Base-by-base conservation (phyloP, 176 grass and related monocot genomes). In the Carex cristatella region DNA sequence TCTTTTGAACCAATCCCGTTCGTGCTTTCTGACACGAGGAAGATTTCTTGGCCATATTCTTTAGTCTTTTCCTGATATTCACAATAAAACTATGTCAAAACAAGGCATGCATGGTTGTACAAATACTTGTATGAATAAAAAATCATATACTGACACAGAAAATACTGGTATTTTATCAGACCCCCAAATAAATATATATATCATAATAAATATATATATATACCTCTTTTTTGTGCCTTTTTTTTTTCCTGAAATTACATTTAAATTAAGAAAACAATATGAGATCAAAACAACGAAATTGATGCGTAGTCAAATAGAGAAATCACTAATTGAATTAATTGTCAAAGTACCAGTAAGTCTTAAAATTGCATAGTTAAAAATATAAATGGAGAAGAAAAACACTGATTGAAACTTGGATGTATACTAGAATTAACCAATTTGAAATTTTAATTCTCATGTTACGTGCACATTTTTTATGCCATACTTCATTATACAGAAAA, bases 1-100 rank as follows among this genome's bases (percentile, higher is more conserved):
- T 89, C 89, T 0, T 1, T 7, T 1, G 82, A 0, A 1, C 85
- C 83, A 2, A 86, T 88, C 46, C 89, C 93, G 0, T 59, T 79
- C 1, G 89, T 95, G 66, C 86, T 91, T 54, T 92, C n/a, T 2
- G 91, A 67, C 1, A 44, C 51, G 19, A 91, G 40, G 33, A 95
- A 91, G 15, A 91, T 40, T 37, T 23, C 1, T 33, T 92, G 94
- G 2, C 87, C 87, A 53, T 68, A 86, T 54, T 91, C 85, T 33
- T 92, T 53, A 0, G 88, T 67, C 51, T 82, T 93, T 87, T 95
- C 90, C 89, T 93, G 75, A 18, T 70, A 27, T 72, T 85, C 73
- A 75, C 57, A 35, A 70, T 23, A 23, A 23, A 23, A 23, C 23
- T 23, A 23, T 23, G 23, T 23, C 23, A 23, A 23, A 23, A 23